Percentiles rank a stretch among this genome's conserved stretches.
Evolutionary conservation across 768 basidiomycete genomes (phyloP).

Genomic region (Boletales sp.): DNA sequence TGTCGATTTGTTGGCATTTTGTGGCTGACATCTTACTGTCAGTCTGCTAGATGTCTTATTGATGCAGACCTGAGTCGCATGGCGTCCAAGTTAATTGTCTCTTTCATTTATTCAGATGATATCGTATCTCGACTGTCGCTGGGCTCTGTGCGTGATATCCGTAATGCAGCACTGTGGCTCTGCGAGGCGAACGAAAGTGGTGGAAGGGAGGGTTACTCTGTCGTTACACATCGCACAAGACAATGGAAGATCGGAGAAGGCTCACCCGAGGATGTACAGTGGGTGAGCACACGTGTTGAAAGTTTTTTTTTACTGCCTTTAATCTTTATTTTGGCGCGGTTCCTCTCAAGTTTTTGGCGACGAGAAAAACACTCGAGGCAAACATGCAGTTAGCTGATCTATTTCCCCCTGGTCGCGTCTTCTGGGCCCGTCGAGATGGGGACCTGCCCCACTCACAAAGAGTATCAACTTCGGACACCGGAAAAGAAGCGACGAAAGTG

Average conservation of each 20-base stretch:
- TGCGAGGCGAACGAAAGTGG: slow-evolving; percentile 59
- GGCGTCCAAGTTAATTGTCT: slow-evolving; percentile 61
- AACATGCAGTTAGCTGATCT: slow-evolving; percentile 74
- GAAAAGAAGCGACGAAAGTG: slow-evolving; percentile 45
- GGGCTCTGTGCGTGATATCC: slow-evolving; percentile 72
- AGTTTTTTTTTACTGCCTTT: not conserved
- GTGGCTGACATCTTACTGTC: not conserved
- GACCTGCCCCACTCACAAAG: slow-evolving; percentile 56
- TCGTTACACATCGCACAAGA: slow-evolving; percentile 46
- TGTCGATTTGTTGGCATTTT: slow-evolving; percentile 21
- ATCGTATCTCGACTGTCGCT: slow-evolving; percentile 75
- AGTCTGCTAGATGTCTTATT: slow-evolving; percentile 48
- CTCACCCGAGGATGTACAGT: slow-evolving; percentile 42
- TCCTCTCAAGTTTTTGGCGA: slow-evolving; percentile 59
- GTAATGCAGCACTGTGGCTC: slow-evolving; percentile 74
- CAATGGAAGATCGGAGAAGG: slow-evolving; percentile 63
- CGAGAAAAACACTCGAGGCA: slow-evolving; percentile 81
- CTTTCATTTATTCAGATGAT: slow-evolving; percentile 81
- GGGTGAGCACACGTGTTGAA: slow-evolving; percentile 41
- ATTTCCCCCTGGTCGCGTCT: slow-evolving; percentile 73
- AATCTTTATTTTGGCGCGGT: not conserved
- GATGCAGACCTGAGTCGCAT: slow-evolving; percentile 59
- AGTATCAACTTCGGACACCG: slow-evolving; percentile 13
- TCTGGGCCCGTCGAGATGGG: slow-evolving; percentile 75
- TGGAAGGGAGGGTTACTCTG: slow-evolving; percentile 36